Evolutionary conservation across 345 rosid genomes (phyloP), one percentile per base, ranked within the genome.

Genomic region (Reutealis trisperma): DNA sequence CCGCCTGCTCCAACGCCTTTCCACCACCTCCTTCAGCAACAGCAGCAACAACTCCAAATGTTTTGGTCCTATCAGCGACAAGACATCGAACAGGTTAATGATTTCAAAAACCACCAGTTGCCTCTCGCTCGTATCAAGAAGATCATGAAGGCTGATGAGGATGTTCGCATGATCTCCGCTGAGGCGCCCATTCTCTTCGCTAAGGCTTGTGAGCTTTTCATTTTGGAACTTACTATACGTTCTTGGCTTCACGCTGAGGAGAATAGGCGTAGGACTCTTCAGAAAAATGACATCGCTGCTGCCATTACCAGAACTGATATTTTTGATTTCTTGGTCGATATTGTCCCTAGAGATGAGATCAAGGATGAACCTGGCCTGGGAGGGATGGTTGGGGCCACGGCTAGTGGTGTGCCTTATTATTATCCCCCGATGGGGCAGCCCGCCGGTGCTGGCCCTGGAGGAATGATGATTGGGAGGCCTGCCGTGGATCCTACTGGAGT

Each of bases 231-330:
- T 67, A 94, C 98, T 24, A 94, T 94, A 80, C 89, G 98, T 10
- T 94, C 98, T 25, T 94, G 98, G 98, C 96, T 94, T 72, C 98
- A 94, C 81, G 97, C 98, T 25, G 96, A 92, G 86, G 98, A 94
- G 87, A 92, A 91, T 81, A 92, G 90, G 86, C 89, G 98, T 57
- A 83, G 98, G 30, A 94, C 98, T 65, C 90, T 94, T 64, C 98
- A 94, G 90, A 94, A 94, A 78, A 94, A 94, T 79, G 98, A 94
- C 74, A 91, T 94, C 81, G 90, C 98, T 5, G 98, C 98, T 0
- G 97, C 98, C 30, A 92, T 94, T 60, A 94, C 97, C 2, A 77
- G 98, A 75, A 94, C 96, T 2, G 97, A 91, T 76, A 94, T 92
- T 75, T 94, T 94, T 79, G 98, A 94, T 76, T 94, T 94, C 82